Base-by-base conservation (phyloP, 2,329 filamentous ascomycete genomes). In the Parafenestella ontariensis region DNA sequence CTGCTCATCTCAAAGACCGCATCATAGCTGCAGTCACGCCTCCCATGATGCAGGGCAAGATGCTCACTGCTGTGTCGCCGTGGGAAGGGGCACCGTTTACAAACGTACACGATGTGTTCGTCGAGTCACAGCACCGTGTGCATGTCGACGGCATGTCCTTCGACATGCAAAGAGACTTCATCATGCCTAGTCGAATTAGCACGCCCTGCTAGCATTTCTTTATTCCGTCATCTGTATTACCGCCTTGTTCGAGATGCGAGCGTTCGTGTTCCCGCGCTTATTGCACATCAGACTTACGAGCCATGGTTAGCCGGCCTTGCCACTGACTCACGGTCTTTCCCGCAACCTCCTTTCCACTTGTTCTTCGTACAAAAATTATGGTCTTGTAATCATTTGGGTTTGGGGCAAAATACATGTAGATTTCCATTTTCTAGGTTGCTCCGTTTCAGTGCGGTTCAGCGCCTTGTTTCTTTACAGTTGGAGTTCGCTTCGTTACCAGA, bases 131-230 rank as follows among this genome's bases (percentile, higher is more conserved):
- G 24, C 69, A 72, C 3, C 56, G 70, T 11, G 66, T 76, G 13
- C 59, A 64, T 10, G 67, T 75, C 21, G 72, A 76, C 39, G 73
- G 73, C 43, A 65, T 74, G 63, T 69, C 70, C 0, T 75, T 76
- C 42, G 73, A 76, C 46, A 70, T 76, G 62, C 43, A 73, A 5
- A 54, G 63, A 41, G 67, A 73, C 50, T 65, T 73, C 13, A 54
- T 61, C 17, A 56, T 65, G 40, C 62, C 71, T 18, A 29, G 49
- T 68, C 6, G 56, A 54, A 15, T 43, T 3, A 24, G 41, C 41
- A 74, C 71, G 36, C 69, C 70, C 7, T 71, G 66, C 48, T 73
- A 58, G 55, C 2, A 23, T 11, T 17, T 15, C 13, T 3, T 45
- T 44, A 15, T 46, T 21, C 34, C 26, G 41, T 28, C 28, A 9